These are phyloP conservation scores for Coccomyxa sp. DNA, from an alignment of 139 green algal species.

Conservation along the genomic window DNA sequence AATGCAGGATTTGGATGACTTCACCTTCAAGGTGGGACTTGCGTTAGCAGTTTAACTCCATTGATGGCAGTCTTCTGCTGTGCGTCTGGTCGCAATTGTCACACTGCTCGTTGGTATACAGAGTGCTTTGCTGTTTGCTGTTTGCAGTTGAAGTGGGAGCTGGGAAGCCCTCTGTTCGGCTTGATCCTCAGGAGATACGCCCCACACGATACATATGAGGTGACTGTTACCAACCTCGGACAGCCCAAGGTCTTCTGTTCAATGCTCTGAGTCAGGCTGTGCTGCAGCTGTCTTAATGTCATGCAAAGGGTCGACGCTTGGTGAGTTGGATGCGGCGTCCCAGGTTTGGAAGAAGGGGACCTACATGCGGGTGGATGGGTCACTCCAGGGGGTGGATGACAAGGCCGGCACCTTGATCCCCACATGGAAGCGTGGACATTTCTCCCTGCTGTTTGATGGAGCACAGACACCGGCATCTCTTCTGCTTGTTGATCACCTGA, in stretches of 20 bases:
- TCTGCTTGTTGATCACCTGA: constrained; percentile 57
- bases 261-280: constrained; percentile 13
- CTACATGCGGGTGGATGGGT: constrained; percentile 64
- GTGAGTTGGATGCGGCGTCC: not conserved
- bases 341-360: constrained; percentile 40
- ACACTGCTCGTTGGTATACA: not conserved
- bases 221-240: constrained; percentile 9
- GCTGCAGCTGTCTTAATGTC: not conserved
- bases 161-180: constrained; percentile 65
- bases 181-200: constrained; percentile 65
- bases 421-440: constrained; percentile 71
- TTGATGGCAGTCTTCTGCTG: not conserved
- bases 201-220: constrained; percentile 74
- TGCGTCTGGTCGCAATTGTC: not conserved
- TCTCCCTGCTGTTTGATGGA: constrained; percentile 71
- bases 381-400: constrained; percentile 65
- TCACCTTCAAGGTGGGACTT: constrained; percentile 51
- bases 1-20: constrained; percentile 55
- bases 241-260: not conserved
- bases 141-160: constrained; percentile 65
- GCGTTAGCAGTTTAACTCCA: not conserved
- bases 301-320: not conserved
- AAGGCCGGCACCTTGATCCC: constrained; percentile 48
- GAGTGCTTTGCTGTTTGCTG: not conserved
- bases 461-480: constrained; percentile 12